Percentiles rank a stretch among this genome's conserved stretches.
phyloP scores from a whole-genome alignment of 805 yeast genomes.

The Schwanniomyces pseudopolymorphus region DNA sequence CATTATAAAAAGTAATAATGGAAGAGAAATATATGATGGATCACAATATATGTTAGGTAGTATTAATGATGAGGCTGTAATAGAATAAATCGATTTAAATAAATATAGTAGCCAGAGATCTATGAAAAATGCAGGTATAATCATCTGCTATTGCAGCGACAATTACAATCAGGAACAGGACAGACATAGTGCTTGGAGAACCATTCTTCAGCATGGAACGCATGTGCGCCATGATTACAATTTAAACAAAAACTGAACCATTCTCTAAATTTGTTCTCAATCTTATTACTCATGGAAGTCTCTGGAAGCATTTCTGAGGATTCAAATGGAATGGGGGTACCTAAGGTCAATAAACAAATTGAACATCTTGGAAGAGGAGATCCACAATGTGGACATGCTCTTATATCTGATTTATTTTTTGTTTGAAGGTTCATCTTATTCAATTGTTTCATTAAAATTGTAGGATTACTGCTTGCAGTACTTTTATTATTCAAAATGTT shows the following conservation, averaged over 20 bases:
- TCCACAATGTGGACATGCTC: conserved; percentile 80
- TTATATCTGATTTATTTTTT: conserved; percentile 20
- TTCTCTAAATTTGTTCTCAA: conserved; percentile 54
- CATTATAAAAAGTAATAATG: too few relatives aligned
- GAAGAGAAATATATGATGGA: too few relatives aligned
- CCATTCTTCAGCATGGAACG: conserved; percentile 96
- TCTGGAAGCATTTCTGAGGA: conserved; percentile 24
- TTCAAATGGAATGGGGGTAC: conserved; percentile 57
- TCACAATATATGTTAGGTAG: too few relatives aligned
- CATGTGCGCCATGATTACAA: conserved; percentile 93
- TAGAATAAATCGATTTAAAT: too few relatives aligned
- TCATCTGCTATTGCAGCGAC: conserved; percentile 68
- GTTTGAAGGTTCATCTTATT: conserved; percentile 23
- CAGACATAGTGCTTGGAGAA: conserved; percentile 82
- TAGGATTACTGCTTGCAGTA: conserved; percentile 12
- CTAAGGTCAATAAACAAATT: conserved; percentile 78
- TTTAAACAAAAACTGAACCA: conserved; percentile 92
- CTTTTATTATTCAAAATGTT: conserved; percentile 7
- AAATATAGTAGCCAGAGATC: too few relatives aligned
- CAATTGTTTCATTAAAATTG: conserved; percentile 33
- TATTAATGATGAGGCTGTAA: too few relatives aligned
- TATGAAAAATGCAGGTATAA: too few relatives aligned
- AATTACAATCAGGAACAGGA: conserved; percentile 91
- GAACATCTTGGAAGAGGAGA: conserved; percentile 88
- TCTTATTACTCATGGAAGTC: conserved; percentile 14